phyloP scores from a whole-genome alignment of 371 early-diverging fungal species.

The Lichtheimia ramosa region DNA sequence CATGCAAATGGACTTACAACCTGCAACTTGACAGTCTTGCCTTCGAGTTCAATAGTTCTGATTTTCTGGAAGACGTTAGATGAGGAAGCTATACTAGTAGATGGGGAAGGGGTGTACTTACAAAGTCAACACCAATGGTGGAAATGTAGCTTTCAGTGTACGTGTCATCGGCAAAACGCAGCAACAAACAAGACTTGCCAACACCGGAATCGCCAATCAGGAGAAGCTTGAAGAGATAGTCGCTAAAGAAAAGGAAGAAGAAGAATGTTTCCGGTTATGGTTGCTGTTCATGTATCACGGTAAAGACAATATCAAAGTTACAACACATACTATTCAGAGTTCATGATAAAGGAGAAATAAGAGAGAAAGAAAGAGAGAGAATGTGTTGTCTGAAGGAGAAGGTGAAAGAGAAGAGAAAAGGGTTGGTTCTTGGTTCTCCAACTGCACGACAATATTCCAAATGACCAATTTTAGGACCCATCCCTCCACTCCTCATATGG shows the following conservation, averaged over 20 bases:
- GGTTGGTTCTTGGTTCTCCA: too few relatives aligned
- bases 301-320: not conserved
- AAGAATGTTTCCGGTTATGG: not conserved
- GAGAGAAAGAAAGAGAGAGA: not conserved
- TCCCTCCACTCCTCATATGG: too few relatives aligned
- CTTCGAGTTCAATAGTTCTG: conserved; percentile 97
- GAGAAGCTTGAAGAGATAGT: conserved; percentile 98
- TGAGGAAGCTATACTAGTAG: too few relatives aligned
- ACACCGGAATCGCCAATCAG: conserved; percentile 99
- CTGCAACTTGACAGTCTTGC: conserved; percentile 98
- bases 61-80: conserved; percentile 76
- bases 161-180: conserved; percentile 98
- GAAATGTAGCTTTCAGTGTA: conserved; percentile 98
- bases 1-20: conserved; percentile 61
- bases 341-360: conserved; percentile 2
- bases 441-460: too few relatives aligned
- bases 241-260: conserved; percentile 45
- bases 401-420: not conserved
- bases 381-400: too few relatives aligned
- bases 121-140: conserved; percentile 98
- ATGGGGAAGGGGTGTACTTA: conserved; percentile 28
- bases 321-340: conserved; percentile 8
- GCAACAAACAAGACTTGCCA: conserved; percentile 98
- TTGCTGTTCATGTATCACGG: not conserved
- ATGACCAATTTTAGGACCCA: too few relatives aligned